Evolutionary conservation across 2,329 filamentous ascomycete species (phyloP), one percentile per base, ranked within the genome.

Genomic region (Fusarium sp.): DNA sequence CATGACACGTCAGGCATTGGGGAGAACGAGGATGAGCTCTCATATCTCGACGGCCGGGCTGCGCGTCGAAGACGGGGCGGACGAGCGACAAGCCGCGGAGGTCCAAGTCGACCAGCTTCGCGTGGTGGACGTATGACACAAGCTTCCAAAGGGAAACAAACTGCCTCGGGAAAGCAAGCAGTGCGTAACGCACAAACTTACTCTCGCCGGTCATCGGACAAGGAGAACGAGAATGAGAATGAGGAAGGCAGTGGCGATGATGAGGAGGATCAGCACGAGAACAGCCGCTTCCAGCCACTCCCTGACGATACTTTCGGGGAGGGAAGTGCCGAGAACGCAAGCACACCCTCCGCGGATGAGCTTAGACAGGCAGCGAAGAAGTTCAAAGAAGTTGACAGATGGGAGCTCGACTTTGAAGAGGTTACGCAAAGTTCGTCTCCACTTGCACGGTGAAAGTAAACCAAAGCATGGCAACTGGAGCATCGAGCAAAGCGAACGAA

Each of bases 301-400:
- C 80, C 80, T 5, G 84, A 86, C 37, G 80, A 85, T 50, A 82
- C 80, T 0, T 80, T 83, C 71, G 80, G 78, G 17, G 66, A 64
- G 14, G 75, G 54, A 30, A 66, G 61, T 37, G 62, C 77, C 49
- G 76, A 72, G 78, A 79, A 68, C 72, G 78, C 73, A 70, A 77
- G 68, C 39, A 80, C 73, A 74, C 75, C 79, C 8, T 74, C 83
- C 47, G 79, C 83, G 23, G 77, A 84, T 41, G 87, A 89, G 80
- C 79, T 92, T 63, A 86, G 86, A 77, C 80, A 83, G 49, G 86
- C 87, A 40, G 82, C 82, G 11, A 83, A 81, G 74, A 91, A 91
- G 77, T 92, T 92, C 71, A 83, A 86, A 75, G 89, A 91, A 77
- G 89, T 92, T 40, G 89, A 92, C 75, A 81, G 84, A 77, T 92